Evolutionary conservation across 2,329 filamentous ascomycete genomes (phyloP).

Genomic region (Leptosphaerulina australis): DNA sequence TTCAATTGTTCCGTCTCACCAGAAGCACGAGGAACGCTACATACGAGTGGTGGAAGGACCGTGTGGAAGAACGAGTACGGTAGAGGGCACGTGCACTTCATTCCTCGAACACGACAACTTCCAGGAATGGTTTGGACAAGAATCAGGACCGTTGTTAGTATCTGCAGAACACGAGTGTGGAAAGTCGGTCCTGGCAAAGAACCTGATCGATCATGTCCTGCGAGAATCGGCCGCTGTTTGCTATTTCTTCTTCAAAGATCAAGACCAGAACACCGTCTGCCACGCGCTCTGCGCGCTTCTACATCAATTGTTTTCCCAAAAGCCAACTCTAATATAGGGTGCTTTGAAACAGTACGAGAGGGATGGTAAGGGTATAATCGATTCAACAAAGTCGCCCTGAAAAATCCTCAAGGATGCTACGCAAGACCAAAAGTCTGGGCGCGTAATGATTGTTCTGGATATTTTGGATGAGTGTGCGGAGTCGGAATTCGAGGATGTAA

Average conservation of each 20-base stretch:
- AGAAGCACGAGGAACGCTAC: slow-evolving; percentile 22
- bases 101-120: slow-evolving; percentile 25
- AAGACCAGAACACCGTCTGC: slow-evolving; percentile 27
- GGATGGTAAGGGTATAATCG: slow-evolving; percentile 20
- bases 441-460: slow-evolving; percentile 27
- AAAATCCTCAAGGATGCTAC: slow-evolving; percentile 18
- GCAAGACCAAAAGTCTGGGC: slow-evolving; percentile 19
- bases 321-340: slow-evolving; percentile 23
- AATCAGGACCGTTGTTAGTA: slow-evolving; percentile 26
- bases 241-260: slow-evolving; percentile 34
- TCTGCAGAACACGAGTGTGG: slow-evolving; percentile 33
- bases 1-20: slow-evolving; percentile 31
- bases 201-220: slow-evolving; percentile 25
- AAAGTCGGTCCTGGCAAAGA: slow-evolving; percentile 30
- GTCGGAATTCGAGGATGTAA: slow-evolving; percentile 21
- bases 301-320: slow-evolving; percentile 27
- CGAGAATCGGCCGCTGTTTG: slow-evolving; percentile 23
- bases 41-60: slow-evolving; percentile 32
- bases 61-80: slow-evolving; percentile 25
- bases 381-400: slow-evolving; percentile 28
- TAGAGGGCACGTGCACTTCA: slow-evolving; percentile 30
- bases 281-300: slow-evolving; percentile 29
- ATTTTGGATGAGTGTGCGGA: slow-evolving; percentile 28
- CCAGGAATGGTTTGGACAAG: slow-evolving; percentile 22
- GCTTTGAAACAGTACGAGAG: slow-evolving; percentile 21